Evolutionary conservation across 2,329 filamentous ascomycete genomes (phyloP), one percentile per base, ranked within the genome.

Genomic region (Rhynchosporium secalis): DNA sequence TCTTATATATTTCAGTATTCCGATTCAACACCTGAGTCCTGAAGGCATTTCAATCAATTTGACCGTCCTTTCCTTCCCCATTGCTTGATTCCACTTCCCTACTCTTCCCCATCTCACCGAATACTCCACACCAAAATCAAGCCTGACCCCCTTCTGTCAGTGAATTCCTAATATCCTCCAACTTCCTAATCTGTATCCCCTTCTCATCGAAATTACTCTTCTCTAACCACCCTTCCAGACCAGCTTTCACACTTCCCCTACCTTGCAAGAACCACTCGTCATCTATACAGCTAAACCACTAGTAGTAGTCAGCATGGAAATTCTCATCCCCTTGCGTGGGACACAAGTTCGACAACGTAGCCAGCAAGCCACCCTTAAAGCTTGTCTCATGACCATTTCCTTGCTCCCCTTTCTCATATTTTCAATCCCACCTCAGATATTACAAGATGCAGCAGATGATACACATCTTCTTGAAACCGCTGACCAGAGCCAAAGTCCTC

Each of bases 251-350:
- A 67, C 85, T 80, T 67, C 88, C 87, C 70, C 88, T 88, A 0
- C 69, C 73, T 12, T 76, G 72, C 20, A 74, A 74, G 54, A 89
- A 65, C 86, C 86, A 89, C 20, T 89, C 86, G 0, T 79, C 78
- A 56, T 84, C 80, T 1, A 83, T 69, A 7, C 88, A 81, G 28
- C 83, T 81, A 60, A 80, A 84, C 83, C 84, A 89, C 3, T 48
- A 12, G 8, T 10, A 4, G 29, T 28, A 29, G 26, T 48, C 26
- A 48, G 46, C 46, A 31, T 13, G 28, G 29, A 12, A 29, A 29
- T 28, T 29, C 20, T 29, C 46, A 48, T 36, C 20, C 20, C 20
- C 20, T 20, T 20, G 20, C 20, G 20, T 20, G 20, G 20, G 20
- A 20, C 20, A 20, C 20, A 20, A 20, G 20, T 20, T 20, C 20